Percentiles rank a stretch among this genome's conserved stretches.
Evolutionary conservation across 371 early-diverging fungal genomes (phyloP).

Genomic region (Zychaea mexicana): DNA sequence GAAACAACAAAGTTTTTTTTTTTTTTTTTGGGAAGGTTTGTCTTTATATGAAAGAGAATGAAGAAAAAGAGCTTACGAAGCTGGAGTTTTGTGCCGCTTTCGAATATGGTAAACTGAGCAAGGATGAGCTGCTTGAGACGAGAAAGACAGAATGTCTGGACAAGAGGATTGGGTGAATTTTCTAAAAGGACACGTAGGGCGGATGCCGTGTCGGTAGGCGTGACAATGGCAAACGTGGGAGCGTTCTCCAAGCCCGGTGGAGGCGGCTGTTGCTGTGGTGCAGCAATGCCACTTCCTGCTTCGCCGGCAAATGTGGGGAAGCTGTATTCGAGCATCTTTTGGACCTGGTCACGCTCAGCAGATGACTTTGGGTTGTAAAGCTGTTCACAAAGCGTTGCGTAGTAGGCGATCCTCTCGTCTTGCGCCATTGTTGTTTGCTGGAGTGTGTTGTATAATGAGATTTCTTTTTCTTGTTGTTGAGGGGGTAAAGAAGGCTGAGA

Average conservation of each 20-base stretch:
- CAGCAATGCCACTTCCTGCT: conserved; percentile 49
- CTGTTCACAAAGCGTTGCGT: conserved; percentile 49
- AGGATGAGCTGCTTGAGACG: conserved; percentile 70
- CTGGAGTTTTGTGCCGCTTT: conserved; percentile 61
- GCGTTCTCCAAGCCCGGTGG: conserved; percentile 45
- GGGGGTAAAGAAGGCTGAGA: too few relatives aligned
- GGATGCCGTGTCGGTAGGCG: conserved; percentile 73
- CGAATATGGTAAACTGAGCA: conserved; percentile 72
- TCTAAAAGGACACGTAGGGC: conserved; percentile 73
- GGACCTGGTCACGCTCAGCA: conserved; percentile 68
- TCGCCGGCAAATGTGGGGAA: conserved; percentile 82
- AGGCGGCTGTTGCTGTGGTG: conserved; percentile 18
- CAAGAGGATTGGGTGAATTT: conserved; percentile 69
- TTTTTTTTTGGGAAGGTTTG: background rate
- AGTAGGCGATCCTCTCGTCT: conserved; percentile 40
- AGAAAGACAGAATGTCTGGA: conserved; percentile 71
- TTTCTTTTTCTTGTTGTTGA: background rate
- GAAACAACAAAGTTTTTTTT: background rate
- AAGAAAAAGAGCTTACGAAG: conserved; percentile 53
- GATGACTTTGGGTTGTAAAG: conserved; percentile 63
- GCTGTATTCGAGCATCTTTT: conserved; percentile 72
- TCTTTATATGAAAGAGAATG: too few relatives aligned
- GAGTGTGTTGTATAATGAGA: too few relatives aligned
- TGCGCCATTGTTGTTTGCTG: conserved; percentile 23
- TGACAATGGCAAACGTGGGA: conserved; percentile 48